Evolutionary conservation across 2,329 filamentous ascomycete genomes (phyloP).

Genomic region (Clathrospora elynae): DNA sequence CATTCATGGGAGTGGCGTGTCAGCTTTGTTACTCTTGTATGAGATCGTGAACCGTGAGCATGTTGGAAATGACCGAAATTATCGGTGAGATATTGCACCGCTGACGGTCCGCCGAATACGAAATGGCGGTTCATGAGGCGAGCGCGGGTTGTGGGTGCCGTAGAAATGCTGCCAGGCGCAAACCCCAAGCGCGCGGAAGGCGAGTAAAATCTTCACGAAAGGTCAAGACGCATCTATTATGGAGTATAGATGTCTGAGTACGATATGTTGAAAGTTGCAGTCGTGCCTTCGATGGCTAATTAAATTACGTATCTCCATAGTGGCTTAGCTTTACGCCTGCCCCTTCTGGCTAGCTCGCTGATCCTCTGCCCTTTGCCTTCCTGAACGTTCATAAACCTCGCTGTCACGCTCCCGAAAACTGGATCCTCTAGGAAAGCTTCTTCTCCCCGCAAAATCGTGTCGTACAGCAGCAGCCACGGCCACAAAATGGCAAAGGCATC

Average conservation of each 20-base stretch:
- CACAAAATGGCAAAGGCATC: constrained; percentile 12
- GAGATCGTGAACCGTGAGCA: too few relatives aligned
- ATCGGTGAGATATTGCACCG: too few relatives aligned
- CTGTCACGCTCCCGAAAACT: constrained; percentile 1
- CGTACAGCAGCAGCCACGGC: constrained; percentile 3
- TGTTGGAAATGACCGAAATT: too few relatives aligned
- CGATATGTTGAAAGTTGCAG: neutral
- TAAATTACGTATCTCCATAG: constrained; percentile 13
- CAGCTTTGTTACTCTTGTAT: too few relatives aligned
- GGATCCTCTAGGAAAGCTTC: constrained; percentile 9
- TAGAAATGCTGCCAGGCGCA: too few relatives aligned
- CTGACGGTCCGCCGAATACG: too few relatives aligned
- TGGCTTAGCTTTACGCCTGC: constrained; percentile 9
- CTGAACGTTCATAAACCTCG: constrained; percentile 8
- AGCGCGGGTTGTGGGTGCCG: too few relatives aligned
- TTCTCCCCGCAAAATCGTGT: constrained; percentile 5
- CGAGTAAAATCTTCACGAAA: too few relatives aligned
- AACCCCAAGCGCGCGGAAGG: too few relatives aligned
- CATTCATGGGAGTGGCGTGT: too few relatives aligned
- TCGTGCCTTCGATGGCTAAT: constrained; percentile 3
- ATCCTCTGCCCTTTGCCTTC: constrained; percentile 9
- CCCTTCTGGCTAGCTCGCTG: constrained; percentile 7
- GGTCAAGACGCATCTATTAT: too few relatives aligned
- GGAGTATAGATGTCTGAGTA: neutral
- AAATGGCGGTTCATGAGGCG: too few relatives aligned